phyloP scores from a whole-genome alignment of 768 basidiomycete species.

The Suillus hirtellus region DNA sequence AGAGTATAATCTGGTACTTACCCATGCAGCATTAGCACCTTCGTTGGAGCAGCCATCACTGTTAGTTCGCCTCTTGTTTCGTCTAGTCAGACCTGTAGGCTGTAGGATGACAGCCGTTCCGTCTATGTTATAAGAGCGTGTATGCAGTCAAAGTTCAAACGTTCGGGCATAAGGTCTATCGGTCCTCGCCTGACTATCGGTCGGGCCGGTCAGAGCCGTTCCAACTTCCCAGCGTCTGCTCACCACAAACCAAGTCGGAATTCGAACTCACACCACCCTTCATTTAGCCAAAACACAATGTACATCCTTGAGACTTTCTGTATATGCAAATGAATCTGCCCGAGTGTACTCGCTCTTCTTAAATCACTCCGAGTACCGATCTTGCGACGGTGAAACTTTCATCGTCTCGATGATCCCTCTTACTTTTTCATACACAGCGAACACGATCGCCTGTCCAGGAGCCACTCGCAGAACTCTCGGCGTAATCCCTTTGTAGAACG shows the following conservation, averaged over 20 bases:
- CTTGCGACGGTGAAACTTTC: constrained; percentile 51
- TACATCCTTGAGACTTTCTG: neutral
- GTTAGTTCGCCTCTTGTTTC: neutral
- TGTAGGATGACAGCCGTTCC: neutral
- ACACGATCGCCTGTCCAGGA: constrained; percentile 95
- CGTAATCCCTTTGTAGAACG: constrained; percentile 99
- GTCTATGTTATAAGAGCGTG: neutral
- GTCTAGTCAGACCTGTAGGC: neutral
- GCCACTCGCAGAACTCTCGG: constrained; percentile 95
- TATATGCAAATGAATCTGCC: neutral
- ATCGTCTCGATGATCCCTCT: constrained; percentile 72
- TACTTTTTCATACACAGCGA: constrained; percentile 94
- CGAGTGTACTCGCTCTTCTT: neutral
- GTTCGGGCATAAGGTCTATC: neutral
- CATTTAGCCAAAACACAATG: neutral
- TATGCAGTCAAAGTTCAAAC: neutral
- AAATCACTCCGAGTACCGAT: constrained; percentile 68
- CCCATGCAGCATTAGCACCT: constrained; percentile 51
- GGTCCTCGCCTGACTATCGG: too few species aligned
- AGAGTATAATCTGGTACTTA: constrained; percentile 17
- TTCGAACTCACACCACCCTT: constrained; percentile 5
- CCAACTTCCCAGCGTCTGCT: neutral
- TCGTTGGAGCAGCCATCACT: constrained; percentile 28
- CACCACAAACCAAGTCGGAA: neutral
- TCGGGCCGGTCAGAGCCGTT: neutral